Evolutionary conservation across 2,329 filamentous ascomycete genomes (phyloP).

Genomic region (Xylariales sp.): DNA sequence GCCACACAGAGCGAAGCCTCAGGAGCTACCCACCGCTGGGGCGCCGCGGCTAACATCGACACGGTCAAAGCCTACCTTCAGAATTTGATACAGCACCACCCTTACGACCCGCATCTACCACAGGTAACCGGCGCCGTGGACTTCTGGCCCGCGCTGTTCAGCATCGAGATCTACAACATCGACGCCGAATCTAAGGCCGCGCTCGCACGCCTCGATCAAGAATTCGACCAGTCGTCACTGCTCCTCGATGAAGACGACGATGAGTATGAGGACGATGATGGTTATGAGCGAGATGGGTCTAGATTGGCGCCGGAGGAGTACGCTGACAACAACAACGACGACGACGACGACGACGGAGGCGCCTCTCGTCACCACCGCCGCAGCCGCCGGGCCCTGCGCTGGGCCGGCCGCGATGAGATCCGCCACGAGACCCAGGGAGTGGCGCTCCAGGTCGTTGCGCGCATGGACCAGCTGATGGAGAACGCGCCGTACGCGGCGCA

Average conservation of each 20-base stretch:
- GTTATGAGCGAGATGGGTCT: constrained; percentile 6
- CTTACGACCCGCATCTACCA: constrained; percentile 60
- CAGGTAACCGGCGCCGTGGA: constrained; percentile 61
- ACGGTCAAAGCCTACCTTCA: constrained; percentile 64
- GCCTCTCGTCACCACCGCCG: too few species aligned
- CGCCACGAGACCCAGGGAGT: constrained; percentile 49
- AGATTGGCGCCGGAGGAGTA: constrained; percentile 7
- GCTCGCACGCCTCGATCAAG: constrained; percentile 29
- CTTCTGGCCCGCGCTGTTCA: constrained; percentile 79
- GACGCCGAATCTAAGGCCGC: constrained; percentile 53
- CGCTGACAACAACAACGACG: constrained; percentile 5
- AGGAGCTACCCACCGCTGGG: constrained; percentile 32
- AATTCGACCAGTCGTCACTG: constrained; percentile 8
- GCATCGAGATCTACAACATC: constrained; percentile 73
- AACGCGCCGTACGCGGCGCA: constrained; percentile 68
- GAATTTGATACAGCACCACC: constrained; percentile 70
- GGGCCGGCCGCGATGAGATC: constrained; percentile 33
- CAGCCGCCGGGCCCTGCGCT: constrained; percentile 5
- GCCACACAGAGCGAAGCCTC: constrained; percentile 8
- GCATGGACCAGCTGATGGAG: constrained; percentile 68
- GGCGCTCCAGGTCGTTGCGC: constrained; percentile 59
- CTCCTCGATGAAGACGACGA: constrained; percentile 15
- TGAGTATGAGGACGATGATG: constrained; percentile 3
- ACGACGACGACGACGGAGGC: too few species aligned
- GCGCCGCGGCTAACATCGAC: constrained; percentile 38